Evolutionary conservation across 495 filamentous ascomycete genomes (phyloP), one percentile per base, ranked within the genome.

Genomic region (Astrocystis sublimbata): DNA sequence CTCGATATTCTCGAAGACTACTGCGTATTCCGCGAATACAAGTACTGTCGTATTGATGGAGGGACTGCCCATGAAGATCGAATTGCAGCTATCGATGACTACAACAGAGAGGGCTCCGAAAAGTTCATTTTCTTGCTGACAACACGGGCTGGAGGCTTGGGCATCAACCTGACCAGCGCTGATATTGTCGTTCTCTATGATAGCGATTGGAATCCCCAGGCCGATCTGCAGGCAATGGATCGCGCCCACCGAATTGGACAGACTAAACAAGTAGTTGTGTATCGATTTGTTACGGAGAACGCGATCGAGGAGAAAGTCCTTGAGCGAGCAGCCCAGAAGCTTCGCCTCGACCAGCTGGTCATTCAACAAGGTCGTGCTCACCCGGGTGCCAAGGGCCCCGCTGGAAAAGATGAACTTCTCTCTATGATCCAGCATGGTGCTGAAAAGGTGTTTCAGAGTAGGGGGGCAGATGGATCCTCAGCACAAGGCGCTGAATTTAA

Each of bases 361-460:
- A 99, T 99, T 68, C 96, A 99, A 65, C 96, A 99, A 81, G 96
- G 96, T 23, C 92, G 96, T 66, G 90, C 96, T 38, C 94, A 97
- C 74, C 92, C 92, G 58, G 90, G 91, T 31, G 88, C 88, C 1
- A 96, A 96, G 78, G 89, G 89, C 30, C 83, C 84, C 2, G 89
- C 93, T 7, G 96, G 91, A 46, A 99, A 99, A 72, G 96, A 98
- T 57, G 96, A 99, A 65, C 81, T 99, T 30, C 83, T 99, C 10
- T 91, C 84, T 56, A 98, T 99, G 96, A 99, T 99, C 66, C 96
- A 99, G 72, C 94, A 98, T 65, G 96, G 96, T 49, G 96, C 94
- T n/a, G 91, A 92, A 65, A 91, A 90, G 60, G 88, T 98, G 2
- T 97, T 99, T 78, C 81, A 89, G 63, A 80, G 79, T 45, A 83